A percentile compares a stretch with the other conserved stretches of the same genome.
Evolutionary conservation across 257 asterid genomes (phyloP).

Genomic region (Solanum etuberosum): DNA sequence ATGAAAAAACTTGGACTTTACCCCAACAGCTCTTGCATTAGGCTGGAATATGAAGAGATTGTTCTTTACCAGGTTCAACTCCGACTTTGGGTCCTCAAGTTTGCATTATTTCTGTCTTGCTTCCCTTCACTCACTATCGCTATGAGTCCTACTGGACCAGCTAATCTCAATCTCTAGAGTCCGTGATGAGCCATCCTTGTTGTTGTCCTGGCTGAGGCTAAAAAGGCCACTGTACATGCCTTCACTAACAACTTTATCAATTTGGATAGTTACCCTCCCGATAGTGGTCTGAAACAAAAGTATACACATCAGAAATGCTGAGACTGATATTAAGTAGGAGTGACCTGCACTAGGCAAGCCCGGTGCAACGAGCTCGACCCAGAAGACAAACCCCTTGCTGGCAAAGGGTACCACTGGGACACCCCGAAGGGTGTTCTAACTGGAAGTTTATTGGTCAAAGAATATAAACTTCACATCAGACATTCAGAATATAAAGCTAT

Average conservation of each 20-base stretch:
- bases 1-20: not conserved
- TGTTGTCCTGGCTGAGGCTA: constrained; percentile 43
- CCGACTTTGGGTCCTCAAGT: not conserved
- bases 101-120: not conserved
- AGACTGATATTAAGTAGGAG: not conserved
- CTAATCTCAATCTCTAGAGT: constrained; percentile 62
- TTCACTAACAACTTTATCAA: constrained; percentile 71
- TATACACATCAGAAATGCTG: not conserved
- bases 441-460: not conserved
- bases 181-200: constrained; percentile 44
- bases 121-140: constrained; percentile 15
- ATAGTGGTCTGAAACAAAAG: constrained; percentile 46
- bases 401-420: no score
- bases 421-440: not conserved
- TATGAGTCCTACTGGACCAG: constrained; percentile 49
- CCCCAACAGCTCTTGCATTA: not conserved
- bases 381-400: no score
- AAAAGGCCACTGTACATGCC: constrained; percentile 57
- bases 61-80: not conserved
- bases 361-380: no score
- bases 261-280: constrained; percentile 63
- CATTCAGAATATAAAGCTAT: constrained; percentile 5
- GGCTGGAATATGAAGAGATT: not conserved
- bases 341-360: not conserved
- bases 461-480: not conserved